Conservation (phyloP, 768 basidiomycete genomes). For the Naganishia onofrii region DNA sequence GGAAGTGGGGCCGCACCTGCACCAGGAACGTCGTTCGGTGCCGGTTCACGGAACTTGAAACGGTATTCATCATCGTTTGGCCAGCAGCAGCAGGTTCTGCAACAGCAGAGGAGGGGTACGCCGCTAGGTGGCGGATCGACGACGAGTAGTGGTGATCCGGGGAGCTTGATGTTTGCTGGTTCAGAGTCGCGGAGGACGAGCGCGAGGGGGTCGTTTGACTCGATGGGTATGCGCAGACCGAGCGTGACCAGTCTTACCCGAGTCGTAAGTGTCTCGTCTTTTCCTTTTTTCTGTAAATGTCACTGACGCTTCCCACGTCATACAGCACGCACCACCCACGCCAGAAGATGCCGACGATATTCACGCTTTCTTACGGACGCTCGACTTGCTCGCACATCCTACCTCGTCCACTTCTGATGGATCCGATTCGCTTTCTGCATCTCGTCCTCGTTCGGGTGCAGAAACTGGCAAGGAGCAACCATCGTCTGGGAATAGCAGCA, state of each 20-base stretch:
- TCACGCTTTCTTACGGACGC: slow-evolving; percentile 48
- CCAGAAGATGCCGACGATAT: slow-evolving; percentile 47
- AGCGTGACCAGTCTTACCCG: slow-evolving; percentile 24
- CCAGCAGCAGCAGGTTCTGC: slow-evolving; percentile 33
- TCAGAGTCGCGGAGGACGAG: slow-evolving; percentile 21
- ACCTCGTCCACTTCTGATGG: slow-evolving; percentile 38
- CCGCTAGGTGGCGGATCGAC: slow-evolving; percentile 35
- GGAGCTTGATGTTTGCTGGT: slow-evolving; percentile 29
- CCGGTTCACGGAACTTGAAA: slow-evolving; percentile 40
- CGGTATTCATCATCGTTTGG: slow-evolving; percentile 48
- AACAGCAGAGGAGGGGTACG: slow-evolving; percentile 23
- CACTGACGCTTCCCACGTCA: background rate
- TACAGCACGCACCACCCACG: background rate
- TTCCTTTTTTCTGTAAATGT: background rate
- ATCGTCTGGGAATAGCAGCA: slow-evolving; percentile 25
- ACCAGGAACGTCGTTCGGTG: slow-evolving; percentile 6
- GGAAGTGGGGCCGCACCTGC: background rate
- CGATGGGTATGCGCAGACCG: slow-evolving; percentile 19
- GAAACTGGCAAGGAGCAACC: background rate
- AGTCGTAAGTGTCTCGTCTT: background rate
- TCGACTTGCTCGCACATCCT: slow-evolving; percentile 47
- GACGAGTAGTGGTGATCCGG: slow-evolving; percentile 43
- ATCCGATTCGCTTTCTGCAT: slow-evolving; percentile 29
- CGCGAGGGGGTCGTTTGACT: slow-evolving; percentile 20
- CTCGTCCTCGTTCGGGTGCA: background rate